Percentiles rank a stretch among this genome's conserved stretches.
phyloP scores from a whole-genome alignment of 441 rosid genomes.

The Populus hybrid region DNA sequence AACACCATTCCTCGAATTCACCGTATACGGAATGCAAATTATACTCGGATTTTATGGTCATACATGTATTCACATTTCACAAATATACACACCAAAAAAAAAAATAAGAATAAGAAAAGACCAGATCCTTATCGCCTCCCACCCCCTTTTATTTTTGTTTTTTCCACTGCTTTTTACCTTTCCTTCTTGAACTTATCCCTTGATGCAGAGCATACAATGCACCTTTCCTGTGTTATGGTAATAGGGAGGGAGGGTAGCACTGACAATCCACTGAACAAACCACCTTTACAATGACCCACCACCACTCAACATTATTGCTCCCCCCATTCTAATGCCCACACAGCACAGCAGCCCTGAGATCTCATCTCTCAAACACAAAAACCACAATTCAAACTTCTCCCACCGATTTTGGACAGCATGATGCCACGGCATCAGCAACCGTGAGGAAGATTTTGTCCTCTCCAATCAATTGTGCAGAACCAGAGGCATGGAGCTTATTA shows the following conservation, averaged over 20 bases:
- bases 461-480: constrained; percentile 45
- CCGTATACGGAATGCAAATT: too few species aligned
- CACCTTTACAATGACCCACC: not conserved
- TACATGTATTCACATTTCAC: not conserved
- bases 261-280: not conserved
- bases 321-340: not conserved
- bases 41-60: too few species aligned
- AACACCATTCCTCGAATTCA: too few species aligned
- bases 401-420: constrained; percentile 50
- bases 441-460: constrained; percentile 73
- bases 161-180: not conserved
- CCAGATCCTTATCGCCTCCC: not conserved
- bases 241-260: not conserved
- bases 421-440: constrained; percentile 75
- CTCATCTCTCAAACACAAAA: not conserved
- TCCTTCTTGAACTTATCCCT: not conserved
- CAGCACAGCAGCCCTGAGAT: not conserved
- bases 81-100: too few species aligned
- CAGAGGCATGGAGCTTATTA: constrained; percentile 68
- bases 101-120: not conserved
- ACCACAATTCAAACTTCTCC: constrained; percentile 31
- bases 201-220: not conserved
- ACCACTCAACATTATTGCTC: too few species aligned
- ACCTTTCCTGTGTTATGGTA: not conserved
- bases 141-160: not conserved